Base-by-base conservation (phyloP, 2,329 filamentous ascomycete genomes). In the Ascosphaera apis region DNA sequence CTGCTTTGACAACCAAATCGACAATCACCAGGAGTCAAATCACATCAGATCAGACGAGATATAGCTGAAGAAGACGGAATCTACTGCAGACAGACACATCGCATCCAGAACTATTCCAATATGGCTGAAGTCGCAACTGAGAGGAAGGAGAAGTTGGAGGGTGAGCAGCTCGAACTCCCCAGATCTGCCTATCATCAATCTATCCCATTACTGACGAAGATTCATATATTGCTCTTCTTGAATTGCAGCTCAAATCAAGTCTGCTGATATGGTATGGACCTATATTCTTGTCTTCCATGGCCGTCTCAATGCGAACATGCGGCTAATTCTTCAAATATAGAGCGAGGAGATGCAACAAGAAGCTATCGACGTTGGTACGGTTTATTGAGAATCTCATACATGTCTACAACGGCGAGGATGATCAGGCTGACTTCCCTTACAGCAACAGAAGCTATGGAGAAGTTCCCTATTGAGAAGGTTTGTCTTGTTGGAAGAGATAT, bases 291-390 rank as follows among this genome's bases (percentile, higher is more conserved):
- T n/a, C n/a, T n/a, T n/a, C n/a, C 23, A 17, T 38, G 17, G 34
- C 38, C 38, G 18, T 36, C 32, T 28, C 36, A 40, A 39, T n/a
- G 17, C 18, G 32, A 39, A 39, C 39, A 15, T 50, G 30, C 30
- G n/a, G 37, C 37, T 38, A 36, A 42, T 37, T 38, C 46, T 44
- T 36, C 41, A 31, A 25, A 35, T 32, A 47, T 53, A 95, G 88
- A 86, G 76, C 49, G 86, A 95, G 40, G 84, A 93, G 49, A 92
- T 98, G 88, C 83, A 93, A 53, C 72, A 80, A 50, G 86, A 95
- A 60, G 81, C 76, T 33, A 80, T 98, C 51, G 82, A 93, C 70
- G 78, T 93, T 53, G 83, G 86, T 93, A 73, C 47, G 83, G 34
- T 13, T 36, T 33, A 33, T 23, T 25, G 13, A 16, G 34, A 8